Evolutionary conservation across 2,329 filamentous ascomycete species (phyloP).

Genomic region (Penicillium rolfsii): DNA sequence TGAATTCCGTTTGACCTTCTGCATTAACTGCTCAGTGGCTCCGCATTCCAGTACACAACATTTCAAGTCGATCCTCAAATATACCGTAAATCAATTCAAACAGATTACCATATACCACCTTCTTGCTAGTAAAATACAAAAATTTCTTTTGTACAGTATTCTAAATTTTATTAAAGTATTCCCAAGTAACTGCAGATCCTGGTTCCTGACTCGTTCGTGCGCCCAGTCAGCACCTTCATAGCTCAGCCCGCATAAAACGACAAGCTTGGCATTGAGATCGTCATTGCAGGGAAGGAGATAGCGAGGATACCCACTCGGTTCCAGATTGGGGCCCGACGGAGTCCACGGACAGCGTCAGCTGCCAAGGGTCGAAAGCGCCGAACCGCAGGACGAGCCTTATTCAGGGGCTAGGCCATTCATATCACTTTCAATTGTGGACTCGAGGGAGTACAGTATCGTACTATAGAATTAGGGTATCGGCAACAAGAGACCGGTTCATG

Average conservation of each 20-base stretch:
- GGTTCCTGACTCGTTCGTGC: background rate
- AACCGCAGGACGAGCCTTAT: background rate
- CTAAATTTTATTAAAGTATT: background rate
- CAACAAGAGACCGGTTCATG: background rate
- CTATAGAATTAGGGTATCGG: background rate
- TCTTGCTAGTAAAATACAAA: no score
- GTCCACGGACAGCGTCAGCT: background rate
- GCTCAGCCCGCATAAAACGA: constrained; percentile 14
- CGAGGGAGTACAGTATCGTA: background rate
- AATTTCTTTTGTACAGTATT: background rate
- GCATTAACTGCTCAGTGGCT: constrained; percentile 3
- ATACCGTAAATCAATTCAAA: constrained; percentile 15
- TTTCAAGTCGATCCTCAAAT: constrained; percentile 16
- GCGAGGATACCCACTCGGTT: constrained; percentile 1
- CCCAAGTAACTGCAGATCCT: background rate
- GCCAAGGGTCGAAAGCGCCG: background rate
- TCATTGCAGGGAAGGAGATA: constrained; percentile 15
- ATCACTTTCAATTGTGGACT: background rate
- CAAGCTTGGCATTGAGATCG: constrained; percentile 23
- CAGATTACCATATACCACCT: background rate
- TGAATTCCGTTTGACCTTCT: background rate
- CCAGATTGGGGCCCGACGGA: background rate
- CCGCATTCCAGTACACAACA: constrained; percentile 27
- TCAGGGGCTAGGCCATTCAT: background rate
- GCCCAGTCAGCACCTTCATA: background rate